Evolutionary conservation across 306 rosid genomes (phyloP), one percentile per base, ranked within the genome.

Genomic region (Ormosia semicastrata): DNA sequence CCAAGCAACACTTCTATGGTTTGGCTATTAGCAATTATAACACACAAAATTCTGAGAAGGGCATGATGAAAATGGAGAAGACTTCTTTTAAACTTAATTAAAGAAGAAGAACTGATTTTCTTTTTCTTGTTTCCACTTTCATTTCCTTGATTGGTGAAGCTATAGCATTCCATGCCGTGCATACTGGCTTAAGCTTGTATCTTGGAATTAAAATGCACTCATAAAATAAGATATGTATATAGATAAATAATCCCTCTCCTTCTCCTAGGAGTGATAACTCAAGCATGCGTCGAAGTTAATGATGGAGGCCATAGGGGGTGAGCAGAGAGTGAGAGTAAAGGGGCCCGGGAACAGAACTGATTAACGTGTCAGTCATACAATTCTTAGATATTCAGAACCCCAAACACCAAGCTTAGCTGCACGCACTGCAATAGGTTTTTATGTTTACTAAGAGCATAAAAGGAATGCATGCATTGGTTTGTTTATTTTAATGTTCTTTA

Each of bases 251-350:
- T 24, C 24, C 24, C 36, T 14, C 80, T 18, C 57, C 2, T 11
- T 34, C 17, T 49, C 80, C 66, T 79, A 58, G 88, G 83, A 87
- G 84, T 85, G 89, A 87, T 79, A 83, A 67, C 29, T 65, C 75
- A 77, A 87, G 89, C 93, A 86, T 88, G 94, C 93, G 58, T 86
- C 74, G 91, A 83, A 90, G 91, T 90, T 82, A 87, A 90, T 79
- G 91, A 89, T 86, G 90, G 57, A 4, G 79, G 83, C 60, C 82
- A 83, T 64, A 62, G 66, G 66, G 66, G 24, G 24, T 24, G 1
- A 81, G 75, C 69, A 66, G 52, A 47, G 74, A 69, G 44, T 66
- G 71, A 37, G 10, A 17, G 30, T 10, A 53, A 41, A 36, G 77
- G 41, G 5, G 8, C 2, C 14, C 17, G 87, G 89, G 53, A 88